Evolutionary conservation across 1,284 basidiomycete genomes (phyloP), one percentile per base, ranked within the genome.

Genomic region (Cryptococcus amylolentus): DNA sequence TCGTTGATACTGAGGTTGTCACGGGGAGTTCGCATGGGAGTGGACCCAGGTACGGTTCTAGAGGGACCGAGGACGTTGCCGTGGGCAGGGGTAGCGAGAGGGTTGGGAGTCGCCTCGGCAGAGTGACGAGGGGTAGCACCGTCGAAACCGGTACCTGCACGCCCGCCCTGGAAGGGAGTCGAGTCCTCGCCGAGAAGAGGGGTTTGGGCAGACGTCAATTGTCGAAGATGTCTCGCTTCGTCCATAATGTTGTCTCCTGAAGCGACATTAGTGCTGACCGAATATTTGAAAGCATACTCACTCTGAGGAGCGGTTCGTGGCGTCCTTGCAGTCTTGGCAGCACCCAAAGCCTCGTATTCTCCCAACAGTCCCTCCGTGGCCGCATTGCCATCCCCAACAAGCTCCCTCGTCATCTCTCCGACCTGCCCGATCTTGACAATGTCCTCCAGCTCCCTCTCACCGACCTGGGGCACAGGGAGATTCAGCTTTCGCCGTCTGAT

Each of bases 351-450:
- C 68, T 94, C 89, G 71, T 98, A 98, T 56, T 96, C 92, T 61
- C 90, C 91, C 45, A 99, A 77, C 49, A 98, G 80, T 59, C 86
- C 84, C 37, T 86, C 88, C 53, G 88, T 96, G 1, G 93, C 90
- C 61, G 90, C 89, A 1, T 88, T 88, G 27, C 86, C 87, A 8
- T 68, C 69, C 35, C 77, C 74, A 7, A 98, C 92, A 64, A 98
- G 75, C 5, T 87, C 85, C 68, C 91, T 87, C 9, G 93, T 89
- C 58, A 84, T 87, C 78, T 97, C 91, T 6, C 93, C 88, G 0
- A 89, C 89, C 72, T 91, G 87, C 1, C 95, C 96, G 66, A 98
- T 94, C 81, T 98, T 99, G 68, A 97, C 95, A 67, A 98, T 98
- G 67, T 98, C 93, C 78, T 98, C 96, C 51, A 99, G 78, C 77